Evolutionary conservation across 768 basidiomycete species (phyloP).

Genomic region (Kwoniella bestiolae): DNA sequence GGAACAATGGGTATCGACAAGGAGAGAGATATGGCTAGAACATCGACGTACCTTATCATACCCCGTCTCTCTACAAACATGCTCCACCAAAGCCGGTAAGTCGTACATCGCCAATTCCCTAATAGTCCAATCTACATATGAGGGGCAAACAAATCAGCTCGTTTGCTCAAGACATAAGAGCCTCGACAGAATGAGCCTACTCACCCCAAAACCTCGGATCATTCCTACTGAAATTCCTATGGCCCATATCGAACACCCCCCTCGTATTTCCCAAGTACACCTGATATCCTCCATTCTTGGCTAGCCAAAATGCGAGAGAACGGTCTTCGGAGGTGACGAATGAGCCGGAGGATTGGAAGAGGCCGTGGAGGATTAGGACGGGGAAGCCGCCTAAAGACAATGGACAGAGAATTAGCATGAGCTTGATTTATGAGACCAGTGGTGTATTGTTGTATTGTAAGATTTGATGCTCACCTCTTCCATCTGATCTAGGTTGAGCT

Average conservation of each 20-base stretch:
- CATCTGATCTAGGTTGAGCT: constrained; percentile 47
- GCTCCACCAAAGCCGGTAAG: constrained; percentile 62
- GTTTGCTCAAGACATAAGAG: neutral
- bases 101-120: constrained; percentile 63
- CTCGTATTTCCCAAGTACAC: constrained; percentile 61
- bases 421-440: neutral
- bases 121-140: constrained; percentile 61
- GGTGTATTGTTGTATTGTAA: neutral
- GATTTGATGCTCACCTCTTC: constrained; percentile 39
- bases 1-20: too few species aligned
- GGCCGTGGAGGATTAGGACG: constrained; percentile 61
- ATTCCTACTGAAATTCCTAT: constrained; percentile 57
- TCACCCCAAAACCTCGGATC: constrained; percentile 63
- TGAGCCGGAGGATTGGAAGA: constrained; percentile 62
- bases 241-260: constrained; percentile 63
- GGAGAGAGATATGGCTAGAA: too few species aligned
- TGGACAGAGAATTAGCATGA: neutral
- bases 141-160: neutral
- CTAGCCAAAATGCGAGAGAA: constrained; percentile 63
- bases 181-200: constrained; percentile 20
- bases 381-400: constrained; percentile 58
- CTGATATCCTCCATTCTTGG: constrained; percentile 61
- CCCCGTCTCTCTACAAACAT: constrained; percentile 60
- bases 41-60: constrained; percentile 59
- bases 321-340: constrained; percentile 64